These are phyloP conservation scores for Cladosporium colombiae DNA, from an alignment of 2,329 filamentous ascomycete genomes.

Conservation along the genomic window DNA sequence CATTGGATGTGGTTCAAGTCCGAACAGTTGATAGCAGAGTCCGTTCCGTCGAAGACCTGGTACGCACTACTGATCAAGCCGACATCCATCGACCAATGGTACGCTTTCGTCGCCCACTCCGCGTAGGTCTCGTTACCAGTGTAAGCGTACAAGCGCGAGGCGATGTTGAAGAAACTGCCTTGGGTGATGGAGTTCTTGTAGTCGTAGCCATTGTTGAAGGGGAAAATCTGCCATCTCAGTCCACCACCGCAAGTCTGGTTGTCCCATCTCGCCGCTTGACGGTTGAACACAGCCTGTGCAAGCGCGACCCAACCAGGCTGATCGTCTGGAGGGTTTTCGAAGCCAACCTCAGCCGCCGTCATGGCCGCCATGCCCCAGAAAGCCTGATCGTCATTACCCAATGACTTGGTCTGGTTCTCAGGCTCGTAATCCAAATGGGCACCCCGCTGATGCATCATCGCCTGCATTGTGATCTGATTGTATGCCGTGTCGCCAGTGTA, in stretches of 20 bases:
- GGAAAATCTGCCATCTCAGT: slow-evolving; percentile 43
- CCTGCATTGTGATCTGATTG: slow-evolving; percentile 59
- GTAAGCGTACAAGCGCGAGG: slow-evolving; percentile 44
- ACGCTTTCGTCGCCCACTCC: slow-evolving; percentile 60
- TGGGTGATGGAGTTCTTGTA: slow-evolving; percentile 55
- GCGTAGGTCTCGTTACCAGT: slow-evolving; percentile 56
- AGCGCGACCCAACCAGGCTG: slow-evolving; percentile 48
- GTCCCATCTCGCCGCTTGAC: slow-evolving; percentile 42
- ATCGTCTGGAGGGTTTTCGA: slow-evolving; percentile 43
- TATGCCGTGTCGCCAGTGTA: slow-evolving; percentile 65
- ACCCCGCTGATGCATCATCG: slow-evolving; percentile 62
- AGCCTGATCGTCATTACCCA: slow-evolving; percentile 57
- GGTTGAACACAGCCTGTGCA: slow-evolving; percentile 45
- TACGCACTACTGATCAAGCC: slow-evolving; percentile 59
- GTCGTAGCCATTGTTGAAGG: slow-evolving; percentile 52
- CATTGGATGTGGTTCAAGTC: slow-evolving; percentile 50
- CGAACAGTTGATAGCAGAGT: slow-evolving; percentile 48
- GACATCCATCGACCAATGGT: slow-evolving; percentile 44
- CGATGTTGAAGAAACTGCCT: slow-evolving; percentile 54
- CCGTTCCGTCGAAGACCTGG: slow-evolving; percentile 50
- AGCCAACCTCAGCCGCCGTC: slow-evolving; percentile 55
- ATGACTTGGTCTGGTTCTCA: slow-evolving; percentile 37
- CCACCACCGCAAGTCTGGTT: slow-evolving; percentile 41
- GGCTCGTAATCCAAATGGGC: slow-evolving; percentile 62
- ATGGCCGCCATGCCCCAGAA: slow-evolving; percentile 61